phyloP scores from a whole-genome alignment of 305 asterid genomes.

The Euphrasia arctica region DNA sequence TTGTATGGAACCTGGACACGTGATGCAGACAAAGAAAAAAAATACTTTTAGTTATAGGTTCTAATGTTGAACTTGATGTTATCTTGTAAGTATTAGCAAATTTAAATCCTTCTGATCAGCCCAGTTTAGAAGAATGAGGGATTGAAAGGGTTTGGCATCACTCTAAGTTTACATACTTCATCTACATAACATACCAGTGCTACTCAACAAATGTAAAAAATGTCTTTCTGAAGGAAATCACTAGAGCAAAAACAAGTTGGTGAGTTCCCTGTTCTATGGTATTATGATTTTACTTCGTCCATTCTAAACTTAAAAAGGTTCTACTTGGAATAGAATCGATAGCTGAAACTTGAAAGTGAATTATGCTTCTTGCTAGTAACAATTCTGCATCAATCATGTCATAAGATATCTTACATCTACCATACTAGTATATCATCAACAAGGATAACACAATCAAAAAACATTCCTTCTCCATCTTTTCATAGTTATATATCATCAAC shows the following conservation, averaged over 20 bases:
- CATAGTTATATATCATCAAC: neutral
- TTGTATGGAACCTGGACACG: neutral
- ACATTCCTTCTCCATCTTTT: slow-evolving; percentile 13
- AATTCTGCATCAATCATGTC: neutral
- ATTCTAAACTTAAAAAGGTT: slow-evolving; percentile 9
- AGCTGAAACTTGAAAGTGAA: slow-evolving; percentile 2
- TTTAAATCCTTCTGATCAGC: neutral
- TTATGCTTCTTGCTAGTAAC: neutral
- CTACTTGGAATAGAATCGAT: slow-evolving; percentile 9
- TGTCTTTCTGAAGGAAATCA: neutral
- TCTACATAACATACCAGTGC: neutral
- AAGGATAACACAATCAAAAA: neutral
- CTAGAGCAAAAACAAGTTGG: neutral
- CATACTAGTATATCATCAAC: neutral
- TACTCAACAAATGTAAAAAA: neutral
- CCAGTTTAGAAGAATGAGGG: neutral
- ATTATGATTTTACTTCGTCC: neutral
- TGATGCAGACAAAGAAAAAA: neutral
- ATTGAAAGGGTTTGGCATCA: slow-evolving; percentile 1
- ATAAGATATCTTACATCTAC: neutral
- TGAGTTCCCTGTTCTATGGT: neutral
- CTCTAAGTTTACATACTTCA: neutral
- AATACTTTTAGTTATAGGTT: neutral
- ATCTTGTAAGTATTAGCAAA: neutral
- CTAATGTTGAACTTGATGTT: neutral